phyloP scores from a whole-genome alignment of 331 rosid genomes.

The Rosa hybrid region DNA sequence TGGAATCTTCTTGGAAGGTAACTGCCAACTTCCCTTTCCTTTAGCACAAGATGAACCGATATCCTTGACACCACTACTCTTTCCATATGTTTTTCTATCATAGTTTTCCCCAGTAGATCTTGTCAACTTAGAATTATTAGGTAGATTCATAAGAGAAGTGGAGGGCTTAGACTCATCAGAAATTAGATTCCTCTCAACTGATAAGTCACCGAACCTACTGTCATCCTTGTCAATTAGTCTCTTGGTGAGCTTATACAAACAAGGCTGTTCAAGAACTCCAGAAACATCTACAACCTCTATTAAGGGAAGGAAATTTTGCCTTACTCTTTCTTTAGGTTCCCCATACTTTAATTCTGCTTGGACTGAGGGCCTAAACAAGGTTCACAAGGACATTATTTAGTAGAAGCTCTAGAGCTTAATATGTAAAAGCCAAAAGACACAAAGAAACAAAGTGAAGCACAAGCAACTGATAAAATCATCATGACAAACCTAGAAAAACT shows the following conservation, averaged over 20 bases:
- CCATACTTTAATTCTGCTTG: slow-evolving; percentile 3
- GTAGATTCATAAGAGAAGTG: background rate
- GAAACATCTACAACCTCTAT: background rate
- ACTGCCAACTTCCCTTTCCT: background rate
- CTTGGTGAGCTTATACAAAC: background rate
- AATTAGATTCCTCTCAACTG: background rate
- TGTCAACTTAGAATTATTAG: background rate
- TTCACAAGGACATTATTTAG: background rate
- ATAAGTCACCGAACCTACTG: background rate
- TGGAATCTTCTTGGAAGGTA: background rate
- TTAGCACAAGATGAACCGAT: background rate
- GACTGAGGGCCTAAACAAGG: background rate
- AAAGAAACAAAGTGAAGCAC: background rate
- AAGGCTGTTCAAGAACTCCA: background rate
- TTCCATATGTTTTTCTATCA: background rate
- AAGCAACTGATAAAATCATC: background rate
- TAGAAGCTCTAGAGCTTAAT: background rate
- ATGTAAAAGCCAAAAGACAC: background rate
- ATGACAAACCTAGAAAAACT: background rate
- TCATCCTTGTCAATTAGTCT: slow-evolving; percentile 2
- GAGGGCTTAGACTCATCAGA: background rate
- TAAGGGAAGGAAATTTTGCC: background rate
- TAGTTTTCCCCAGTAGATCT: background rate
- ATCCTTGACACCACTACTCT: background rate
- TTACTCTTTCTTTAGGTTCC: background rate